Conservation (phyloP, 805 yeast genomes). For the Metschnikowia lachancei region DNA sequence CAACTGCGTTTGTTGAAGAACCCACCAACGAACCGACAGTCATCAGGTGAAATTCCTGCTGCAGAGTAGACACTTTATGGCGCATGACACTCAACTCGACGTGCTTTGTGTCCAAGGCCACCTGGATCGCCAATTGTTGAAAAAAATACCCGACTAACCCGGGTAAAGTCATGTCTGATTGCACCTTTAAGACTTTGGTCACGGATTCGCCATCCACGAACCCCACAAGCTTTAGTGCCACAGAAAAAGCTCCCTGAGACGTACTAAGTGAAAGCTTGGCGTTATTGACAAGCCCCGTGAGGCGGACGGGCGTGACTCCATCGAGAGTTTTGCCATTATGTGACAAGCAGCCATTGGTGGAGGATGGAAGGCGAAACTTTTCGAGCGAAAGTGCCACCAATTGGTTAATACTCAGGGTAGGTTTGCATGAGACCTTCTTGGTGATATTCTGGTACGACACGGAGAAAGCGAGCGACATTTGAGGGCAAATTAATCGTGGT, state of each 20-base stretch:
- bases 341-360: conserved; percentile 25
- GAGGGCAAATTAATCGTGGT: neutral
- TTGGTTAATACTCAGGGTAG: conserved; percentile 29
- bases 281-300: conserved; percentile 34
- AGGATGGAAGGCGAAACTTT: conserved; percentile 26
- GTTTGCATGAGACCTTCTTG: conserved; percentile 30
- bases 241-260: neutral
- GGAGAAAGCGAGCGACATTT: conserved; percentile 25
- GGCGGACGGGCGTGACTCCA: conserved; percentile 30
- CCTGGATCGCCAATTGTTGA: conserved; percentile 9
- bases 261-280: conserved; percentile 27
- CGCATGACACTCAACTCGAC: conserved; percentile 17
- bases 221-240: conserved; percentile 12
- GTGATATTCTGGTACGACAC: conserved; percentile 23
- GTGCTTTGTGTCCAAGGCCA: conserved; percentile 22
- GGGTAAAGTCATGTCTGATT: conserved; percentile 6
- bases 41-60: conserved; percentile 6
- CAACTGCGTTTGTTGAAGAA: conserved; percentile 15
- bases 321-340: conserved; percentile 33
- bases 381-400: conserved; percentile 23
- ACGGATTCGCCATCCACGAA: conserved; percentile 6
- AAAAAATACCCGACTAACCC: conserved; percentile 6
- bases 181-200: conserved; percentile 10
- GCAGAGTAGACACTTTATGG: conserved; percentile 4
- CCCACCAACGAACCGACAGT: conserved; percentile 18